Base-by-base conservation (phyloP, 768 basidiomycete genomes). In the Tephrocybe sp. region DNA sequence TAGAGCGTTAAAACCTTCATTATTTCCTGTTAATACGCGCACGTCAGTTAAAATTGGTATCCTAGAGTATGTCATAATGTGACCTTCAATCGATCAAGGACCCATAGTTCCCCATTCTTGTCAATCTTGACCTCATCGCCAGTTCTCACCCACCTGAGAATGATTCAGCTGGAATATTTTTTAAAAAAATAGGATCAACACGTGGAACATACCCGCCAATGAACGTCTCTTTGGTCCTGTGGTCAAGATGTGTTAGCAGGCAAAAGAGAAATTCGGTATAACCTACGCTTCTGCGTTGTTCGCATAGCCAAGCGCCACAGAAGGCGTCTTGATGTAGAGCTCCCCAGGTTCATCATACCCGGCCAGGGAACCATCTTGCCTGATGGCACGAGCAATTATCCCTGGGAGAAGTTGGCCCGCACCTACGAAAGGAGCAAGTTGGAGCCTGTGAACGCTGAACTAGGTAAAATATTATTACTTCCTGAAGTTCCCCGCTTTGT, bases 181-280 rank as follows among this genome's bases (percentile, higher is more conserved):
- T 34, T 33, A 30, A 10, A 34, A 20, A 26, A 1, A 39, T 34
- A 3, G 30, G 13, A 48, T 4, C 12, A 1, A 36, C n/a, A n/a
- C n/a, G n/a, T n/a, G n/a, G 34, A 31, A 59, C 72, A 54, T 53
- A 85, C 82, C 87, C 86, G 53, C 87, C 74, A 11, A 81, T 54
- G 60, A 88, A 89, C 0, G 83, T 84, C 53, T 87, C 84, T 49
- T 72, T 77, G 4, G 86, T 87, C 33, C 87, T 88, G 41, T n/a
- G n/a, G n/a, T n/a, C n/a, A n/a, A n/a, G n/a, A n/a, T n/a, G n/a
- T n/a, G n/a, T n/a, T n/a, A 13, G 48, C 23, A 6, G 33, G 10
- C 23, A 39, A 41, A 20, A 34, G 35, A 32, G 22, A 42, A n/a
- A 19, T 38, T n/a, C 23, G 10, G 10, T 35, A 38, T n/a, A 16